Evolutionary conservation across 176 grass and related monocot genomes (phyloP), one percentile per base, ranked within the genome.

Genomic region (Luzula sylvatica): DNA sequence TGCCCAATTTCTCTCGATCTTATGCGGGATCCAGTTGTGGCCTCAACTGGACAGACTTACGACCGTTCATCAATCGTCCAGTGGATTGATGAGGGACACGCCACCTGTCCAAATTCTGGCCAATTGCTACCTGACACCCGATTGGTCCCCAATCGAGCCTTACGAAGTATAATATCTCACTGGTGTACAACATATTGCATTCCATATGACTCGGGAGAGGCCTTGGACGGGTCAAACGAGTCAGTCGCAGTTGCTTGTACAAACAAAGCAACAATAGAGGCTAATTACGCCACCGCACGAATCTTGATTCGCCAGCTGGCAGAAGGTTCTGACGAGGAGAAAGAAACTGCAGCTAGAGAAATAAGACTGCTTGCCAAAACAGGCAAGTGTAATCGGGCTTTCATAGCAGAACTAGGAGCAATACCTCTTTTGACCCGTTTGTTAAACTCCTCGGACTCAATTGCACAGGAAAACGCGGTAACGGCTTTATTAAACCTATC

Each of bases 1-100:
- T 98, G 93, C 60, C 86, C 93, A 20, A 92, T 98, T 69, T 92
- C 82, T 1, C 73, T 98, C 19, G 93, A 98, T 58, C 67, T 98
- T 53, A 92, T 98, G 82, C 56, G 66, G 1, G 78, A 98, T 43
- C 93, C 93, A 0, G 93, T 98, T 5, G 68, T 98, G 20, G 82
- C 74, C 22, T 83, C 86, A 27, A 98, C 93, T 7, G 93, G 93
- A 5, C 85, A 90, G 75, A 98, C 93, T 0, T 98, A 83, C 27
- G 93, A 98, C 51, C 85, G 92, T 22, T 71, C 78, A 5, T 92
- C 86, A 2, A 98, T 98, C 72, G 66, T 82, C 42, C 93, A 92
- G 46, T 98, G 93, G 93, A 83, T 98, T 4, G 82, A 77, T 28
- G 92, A 90, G 68, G 93, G 93, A 3, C 93, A 92, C 65, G 72